A percentile compares a stretch with the other conserved stretches of the same genome.
Conservation (phyloP, 345 rosid species). For the Corymbia maculata region DNA sequence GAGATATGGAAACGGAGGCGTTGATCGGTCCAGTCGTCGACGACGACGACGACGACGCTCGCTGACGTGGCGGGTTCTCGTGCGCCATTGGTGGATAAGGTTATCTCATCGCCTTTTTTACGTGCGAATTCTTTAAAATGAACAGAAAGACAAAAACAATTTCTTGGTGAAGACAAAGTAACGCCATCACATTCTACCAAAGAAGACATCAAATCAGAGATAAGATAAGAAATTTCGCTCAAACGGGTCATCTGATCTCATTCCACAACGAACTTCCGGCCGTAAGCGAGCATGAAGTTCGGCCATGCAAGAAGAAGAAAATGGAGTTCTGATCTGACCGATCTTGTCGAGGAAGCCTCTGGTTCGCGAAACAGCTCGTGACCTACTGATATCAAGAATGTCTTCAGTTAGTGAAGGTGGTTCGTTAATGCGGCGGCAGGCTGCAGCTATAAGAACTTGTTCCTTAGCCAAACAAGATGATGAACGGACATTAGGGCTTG, state of each 20-base stretch:
- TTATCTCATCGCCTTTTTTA: slow-evolving; percentile 22
- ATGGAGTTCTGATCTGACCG: not conserved
- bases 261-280: not conserved
- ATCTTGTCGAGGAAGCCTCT: not conserved
- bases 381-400: not conserved
- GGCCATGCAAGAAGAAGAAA: not conserved
- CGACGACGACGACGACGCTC: slow-evolving; percentile 1
- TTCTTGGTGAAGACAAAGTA: not conserved
- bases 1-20: slow-evolving; percentile 7
- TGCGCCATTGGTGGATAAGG: slow-evolving; percentile 35
- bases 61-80: slow-evolving; percentile 50
- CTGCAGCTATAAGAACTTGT: not conserved
- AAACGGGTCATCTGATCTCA: not conserved
- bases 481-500: not conserved
- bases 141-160: not conserved
- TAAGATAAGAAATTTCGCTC: not conserved
- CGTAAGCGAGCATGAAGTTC: not conserved
- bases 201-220: not conserved
- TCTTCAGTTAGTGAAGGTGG: not conserved
- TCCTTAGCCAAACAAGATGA: not conserved
- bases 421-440: not conserved
- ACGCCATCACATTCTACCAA: not conserved
- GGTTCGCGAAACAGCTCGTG: not conserved
- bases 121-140: not conserved
- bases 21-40: not conserved